A percentile compares a stretch with the other conserved stretches of the same genome.
phyloP scores from a whole-genome alignment of 2,329 filamentous ascomycete species.

The Didymellaceae sp. region DNA sequence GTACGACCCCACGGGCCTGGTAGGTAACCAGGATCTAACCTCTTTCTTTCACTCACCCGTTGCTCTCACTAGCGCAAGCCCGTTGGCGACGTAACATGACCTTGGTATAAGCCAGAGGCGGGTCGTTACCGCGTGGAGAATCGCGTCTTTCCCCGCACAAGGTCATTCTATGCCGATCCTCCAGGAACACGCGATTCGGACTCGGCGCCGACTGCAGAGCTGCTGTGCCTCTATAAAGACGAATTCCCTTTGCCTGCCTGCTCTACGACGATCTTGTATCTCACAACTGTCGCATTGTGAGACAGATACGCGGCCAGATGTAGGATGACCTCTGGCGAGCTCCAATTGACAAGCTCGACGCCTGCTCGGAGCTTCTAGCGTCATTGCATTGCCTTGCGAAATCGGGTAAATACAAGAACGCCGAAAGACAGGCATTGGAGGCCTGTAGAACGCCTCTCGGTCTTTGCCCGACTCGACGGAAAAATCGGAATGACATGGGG shows the following conservation, averaged over 20 bases:
- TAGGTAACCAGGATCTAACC: constrained; percentile 30
- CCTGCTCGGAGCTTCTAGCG: constrained; percentile 14
- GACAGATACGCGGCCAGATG: background rate
- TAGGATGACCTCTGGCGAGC: constrained; percentile 3
- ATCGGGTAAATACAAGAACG: constrained; percentile 1
- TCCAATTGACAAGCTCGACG: constrained; percentile 15
- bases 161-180: constrained; percentile 25
- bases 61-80: constrained; percentile 13
- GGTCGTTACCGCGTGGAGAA: constrained; percentile 23
- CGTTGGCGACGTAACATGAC: constrained; percentile 21
- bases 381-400: constrained; percentile 12
- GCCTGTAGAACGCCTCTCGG: constrained; percentile 30
- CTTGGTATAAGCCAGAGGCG: constrained; percentile 15
- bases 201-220: constrained; percentile 12
- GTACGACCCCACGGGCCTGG: constrained; percentile 24
- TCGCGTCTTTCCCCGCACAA: constrained; percentile 37
- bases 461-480: constrained; percentile 23
- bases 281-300: background rate
- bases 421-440: constrained; percentile 4
- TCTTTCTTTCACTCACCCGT: constrained; percentile 17
- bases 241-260: background rate
- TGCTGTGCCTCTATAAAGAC: background rate
- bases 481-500: constrained; percentile 19
- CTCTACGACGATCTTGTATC: background rate
- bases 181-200: constrained; percentile 37